phyloP scores from a whole-genome alignment of 257 asterid species.

The Fraxinus excelsior region DNA sequence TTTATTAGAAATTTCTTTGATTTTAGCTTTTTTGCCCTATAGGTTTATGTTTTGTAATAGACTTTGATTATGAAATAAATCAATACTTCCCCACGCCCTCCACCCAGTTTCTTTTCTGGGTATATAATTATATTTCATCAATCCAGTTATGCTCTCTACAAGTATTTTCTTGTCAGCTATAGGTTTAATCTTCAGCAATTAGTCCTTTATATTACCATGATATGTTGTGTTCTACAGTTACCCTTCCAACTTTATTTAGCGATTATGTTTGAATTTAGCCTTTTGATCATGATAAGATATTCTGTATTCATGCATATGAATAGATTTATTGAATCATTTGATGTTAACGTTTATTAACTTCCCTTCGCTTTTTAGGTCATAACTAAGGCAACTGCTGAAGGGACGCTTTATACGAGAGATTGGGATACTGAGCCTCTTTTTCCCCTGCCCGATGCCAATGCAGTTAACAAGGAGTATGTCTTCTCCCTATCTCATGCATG shows the following conservation, averaged over 20 bases:
- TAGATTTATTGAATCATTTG: conserved; percentile 1
- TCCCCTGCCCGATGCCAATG: conserved; percentile 59
- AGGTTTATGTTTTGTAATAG: no score
- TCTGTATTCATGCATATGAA: conserved; percentile 15
- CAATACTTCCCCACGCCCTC: no score
- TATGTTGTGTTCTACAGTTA: conserved; percentile 10
- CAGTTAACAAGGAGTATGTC: conserved; percentile 59
- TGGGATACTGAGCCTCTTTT: conserved; percentile 97
- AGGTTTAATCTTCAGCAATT: conserved; percentile 2
- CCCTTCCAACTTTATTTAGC: conserved; percentile 6
- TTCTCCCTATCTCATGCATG: conserved; percentile 27
- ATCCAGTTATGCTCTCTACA: background rate
- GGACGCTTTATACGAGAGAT: conserved; percentile 70
- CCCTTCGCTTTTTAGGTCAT: conserved; percentile 59
- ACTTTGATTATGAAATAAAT: no score
- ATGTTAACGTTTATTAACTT: conserved; percentile 12
- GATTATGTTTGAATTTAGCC: background rate
- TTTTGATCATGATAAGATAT: conserved; percentile 3
- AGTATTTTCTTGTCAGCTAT: background rate
- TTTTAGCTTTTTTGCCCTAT: no score
- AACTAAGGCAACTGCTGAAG: conserved; percentile 83
- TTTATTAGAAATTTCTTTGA: no score
- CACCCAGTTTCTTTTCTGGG: background rate
- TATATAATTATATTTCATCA: background rate
- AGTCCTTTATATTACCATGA: conserved; percentile 6